Base-by-base conservation (phyloP, 768 basidiomycete species). In the Wakefieldia striispora region DNA sequence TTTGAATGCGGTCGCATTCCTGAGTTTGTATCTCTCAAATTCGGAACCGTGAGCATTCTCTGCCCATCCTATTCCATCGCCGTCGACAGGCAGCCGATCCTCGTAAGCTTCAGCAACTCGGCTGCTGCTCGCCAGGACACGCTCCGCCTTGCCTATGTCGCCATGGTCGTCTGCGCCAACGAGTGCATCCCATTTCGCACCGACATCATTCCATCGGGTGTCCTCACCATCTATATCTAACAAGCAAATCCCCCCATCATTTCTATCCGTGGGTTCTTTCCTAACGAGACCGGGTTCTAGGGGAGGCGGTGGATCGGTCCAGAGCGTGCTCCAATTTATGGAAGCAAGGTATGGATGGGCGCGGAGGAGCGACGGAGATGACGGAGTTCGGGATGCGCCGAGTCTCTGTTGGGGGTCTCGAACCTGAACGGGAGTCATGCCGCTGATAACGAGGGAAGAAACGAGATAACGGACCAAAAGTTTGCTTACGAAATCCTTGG, bases 401-500 rank as follows among this genome's bases (percentile, higher is more conserved):
- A 89, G 68, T 11, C 87, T 77, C 31, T 79, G 72, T 12, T 61
- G 50, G 1, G 87, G 85, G 42, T 88, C 79, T 16, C 71, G 73
- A 24, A 83, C 74, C 84, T 80, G 50, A 29, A 48, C 81, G 11
- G 40, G 41, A 41, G 40, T 57, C 3, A 51, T 21, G 33, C 31
- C 24, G 33, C 24, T 1, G 17, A 24, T 13, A 41, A 39, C 46
- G 29, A 34, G 17, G 0, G 36, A n/a, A 16, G 10, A 33, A 6
- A 33, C 1, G 20, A 16, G 20, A 40, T 5, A 21, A 50, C 54
- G 37, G 40, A 95, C 92, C 56, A 99, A 71, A 5, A 98, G 77
- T 48, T 75, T 76, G 58, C 81, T 75, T 17, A 98, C 78, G 40
- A 99, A 75, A 67, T 92, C 90, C 57, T 82, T 80, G 4, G 92